Conservation (phyloP, 345 rosid genomes). For the Bruguiera sexangula region DNA sequence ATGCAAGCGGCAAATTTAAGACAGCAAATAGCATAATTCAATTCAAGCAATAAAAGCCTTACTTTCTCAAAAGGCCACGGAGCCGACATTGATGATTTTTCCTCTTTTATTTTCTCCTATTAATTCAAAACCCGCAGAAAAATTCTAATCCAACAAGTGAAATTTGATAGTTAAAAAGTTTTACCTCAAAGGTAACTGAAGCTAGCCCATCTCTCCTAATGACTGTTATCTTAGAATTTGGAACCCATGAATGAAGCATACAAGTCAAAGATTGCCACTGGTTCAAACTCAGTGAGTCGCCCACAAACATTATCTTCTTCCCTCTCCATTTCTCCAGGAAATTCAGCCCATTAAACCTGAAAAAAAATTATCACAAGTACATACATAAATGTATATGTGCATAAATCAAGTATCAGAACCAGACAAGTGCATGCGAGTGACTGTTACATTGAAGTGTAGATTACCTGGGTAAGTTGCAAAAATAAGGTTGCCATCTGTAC, state of each 20-base stretch:
- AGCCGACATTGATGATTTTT: too few species aligned
- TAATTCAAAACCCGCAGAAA: background rate
- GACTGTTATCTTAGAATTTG: slow-evolving; percentile 20
- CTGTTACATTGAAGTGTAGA: too few species aligned
- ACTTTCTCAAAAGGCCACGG: too few species aligned
- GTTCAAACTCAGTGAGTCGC: slow-evolving; percentile 47
- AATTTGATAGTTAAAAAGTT: background rate
- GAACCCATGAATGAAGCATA: slow-evolving; percentile 38
- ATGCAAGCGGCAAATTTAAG: too few species aligned
- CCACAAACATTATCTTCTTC: slow-evolving; percentile 50
- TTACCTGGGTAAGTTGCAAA: slow-evolving; percentile 55
- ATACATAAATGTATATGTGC: background rate
- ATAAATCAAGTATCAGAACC: too few species aligned
- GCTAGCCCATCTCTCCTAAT: slow-evolving; percentile 21
- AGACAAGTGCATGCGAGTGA: too few species aligned
- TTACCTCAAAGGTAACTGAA: slow-evolving; percentile 31
- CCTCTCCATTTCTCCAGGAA: slow-evolving; percentile 34
- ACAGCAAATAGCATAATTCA: too few species aligned
- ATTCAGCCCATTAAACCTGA: slow-evolving; percentile 37
- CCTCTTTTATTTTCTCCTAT: too few species aligned
- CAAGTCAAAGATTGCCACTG: slow-evolving; percentile 52
- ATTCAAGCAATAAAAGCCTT: too few species aligned
- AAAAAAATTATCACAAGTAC: background rate
- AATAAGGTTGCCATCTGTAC: slow-evolving; percentile 64
- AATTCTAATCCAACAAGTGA: background rate